Percentiles rank a stretch among this genome's conserved stretches.
Evolutionary conservation across 1,284 basidiomycete genomes (phyloP).

Genomic region (Cryptococcus maquisensis): DNA sequence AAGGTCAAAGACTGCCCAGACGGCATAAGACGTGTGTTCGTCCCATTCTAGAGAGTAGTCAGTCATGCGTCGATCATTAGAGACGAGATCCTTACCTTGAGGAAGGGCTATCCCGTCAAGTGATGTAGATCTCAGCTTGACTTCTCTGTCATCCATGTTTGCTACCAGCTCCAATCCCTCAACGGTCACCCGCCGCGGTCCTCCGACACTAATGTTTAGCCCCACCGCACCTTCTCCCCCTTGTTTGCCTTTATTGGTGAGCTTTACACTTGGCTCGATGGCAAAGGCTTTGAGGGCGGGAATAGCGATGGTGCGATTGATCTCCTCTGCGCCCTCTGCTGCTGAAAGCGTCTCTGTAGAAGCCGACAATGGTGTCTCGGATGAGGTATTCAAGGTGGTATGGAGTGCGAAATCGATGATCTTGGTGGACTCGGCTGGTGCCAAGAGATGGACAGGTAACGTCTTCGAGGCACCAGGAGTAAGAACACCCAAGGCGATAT

Average conservation of each 20-base stretch:
- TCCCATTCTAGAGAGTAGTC: slow-evolving; percentile 14
- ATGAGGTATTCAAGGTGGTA: slow-evolving; percentile 5
- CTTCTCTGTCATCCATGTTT: slow-evolving; percentile 6
- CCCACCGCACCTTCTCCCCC: slow-evolving; percentile 11
- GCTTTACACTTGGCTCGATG: slow-evolving; percentile 15
- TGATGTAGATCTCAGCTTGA: slow-evolving; percentile 9
- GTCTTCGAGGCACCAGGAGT: slow-evolving; percentile 8
- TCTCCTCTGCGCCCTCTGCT: slow-evolving; percentile 17
- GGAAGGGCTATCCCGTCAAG: slow-evolving; percentile 14
- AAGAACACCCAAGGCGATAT: slow-evolving; percentile 25
- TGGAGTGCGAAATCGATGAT: slow-evolving; percentile 29
- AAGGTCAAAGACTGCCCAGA: slow-evolving; percentile 22
- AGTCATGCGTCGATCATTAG: background rate
- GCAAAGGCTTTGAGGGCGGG: slow-evolving; percentile 33
- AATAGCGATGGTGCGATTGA: slow-evolving; percentile 23
- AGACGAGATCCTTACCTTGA: slow-evolving; percentile 11
- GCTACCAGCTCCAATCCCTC: slow-evolving; percentile 9
- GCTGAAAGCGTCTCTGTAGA: background rate
- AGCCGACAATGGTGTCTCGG: background rate
- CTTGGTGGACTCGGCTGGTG: slow-evolving; percentile 15
- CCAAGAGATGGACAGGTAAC: slow-evolving; percentile 15
- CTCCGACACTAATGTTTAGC: slow-evolving; percentile 8
- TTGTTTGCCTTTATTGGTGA: slow-evolving; percentile 5
- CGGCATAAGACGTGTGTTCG: slow-evolving; percentile 11
- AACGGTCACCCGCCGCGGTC: slow-evolving; percentile 11